Evolutionary conservation across 805 yeast species (phyloP).

Genomic region (Zygosaccharomyces lentus): DNA sequence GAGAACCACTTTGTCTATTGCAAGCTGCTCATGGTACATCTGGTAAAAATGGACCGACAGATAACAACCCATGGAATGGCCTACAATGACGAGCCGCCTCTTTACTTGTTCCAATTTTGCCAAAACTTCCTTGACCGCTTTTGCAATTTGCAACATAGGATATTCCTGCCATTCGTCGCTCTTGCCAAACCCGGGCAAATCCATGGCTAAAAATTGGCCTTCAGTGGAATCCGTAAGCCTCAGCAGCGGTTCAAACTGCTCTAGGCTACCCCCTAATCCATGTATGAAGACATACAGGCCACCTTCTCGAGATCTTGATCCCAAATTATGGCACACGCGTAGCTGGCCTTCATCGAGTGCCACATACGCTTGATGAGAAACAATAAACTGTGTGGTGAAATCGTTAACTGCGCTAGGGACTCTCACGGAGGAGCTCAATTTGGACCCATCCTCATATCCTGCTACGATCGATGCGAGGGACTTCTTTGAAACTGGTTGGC

Average conservation of each 20-base stretch:
- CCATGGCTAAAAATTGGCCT: slow-evolving; percentile 64
- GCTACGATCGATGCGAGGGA: slow-evolving; percentile 20
- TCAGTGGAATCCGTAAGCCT: slow-evolving; percentile 54
- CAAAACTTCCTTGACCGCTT: slow-evolving; percentile 11
- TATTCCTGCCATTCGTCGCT: slow-evolving; percentile 24
- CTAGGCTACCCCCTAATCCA: slow-evolving; percentile 86
- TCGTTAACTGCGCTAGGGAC: slow-evolving; percentile 17
- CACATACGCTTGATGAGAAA: slow-evolving; percentile 14
- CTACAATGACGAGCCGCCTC: slow-evolving; percentile 27
- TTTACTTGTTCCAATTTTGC: slow-evolving; percentile 6
- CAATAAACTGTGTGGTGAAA: slow-evolving; percentile 24
- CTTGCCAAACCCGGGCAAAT: slow-evolving; percentile 86
- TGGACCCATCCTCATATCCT: slow-evolving; percentile 15
- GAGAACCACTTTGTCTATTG: slow-evolving; percentile 34
- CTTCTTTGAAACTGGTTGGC: slow-evolving; percentile 21
- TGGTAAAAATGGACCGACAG: slow-evolving; percentile 45
- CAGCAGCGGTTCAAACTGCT: slow-evolving; percentile 76
- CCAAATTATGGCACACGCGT: slow-evolving; percentile 25
- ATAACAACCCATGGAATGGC: slow-evolving; percentile 74
- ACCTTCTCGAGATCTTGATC: slow-evolving; percentile 3
- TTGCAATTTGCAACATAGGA: slow-evolving; percentile 19
- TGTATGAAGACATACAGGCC: slow-evolving; percentile 60
- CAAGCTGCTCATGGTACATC: slow-evolving; percentile 21
- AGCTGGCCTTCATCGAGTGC: slow-evolving; percentile 9
- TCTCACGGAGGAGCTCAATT: slow-evolving; percentile 11